Evolutionary conservation across 2,329 filamentous ascomycete genomes (phyloP), one percentile per base, ranked within the genome.

Genomic region (Scleromitrula shiraiana): DNA sequence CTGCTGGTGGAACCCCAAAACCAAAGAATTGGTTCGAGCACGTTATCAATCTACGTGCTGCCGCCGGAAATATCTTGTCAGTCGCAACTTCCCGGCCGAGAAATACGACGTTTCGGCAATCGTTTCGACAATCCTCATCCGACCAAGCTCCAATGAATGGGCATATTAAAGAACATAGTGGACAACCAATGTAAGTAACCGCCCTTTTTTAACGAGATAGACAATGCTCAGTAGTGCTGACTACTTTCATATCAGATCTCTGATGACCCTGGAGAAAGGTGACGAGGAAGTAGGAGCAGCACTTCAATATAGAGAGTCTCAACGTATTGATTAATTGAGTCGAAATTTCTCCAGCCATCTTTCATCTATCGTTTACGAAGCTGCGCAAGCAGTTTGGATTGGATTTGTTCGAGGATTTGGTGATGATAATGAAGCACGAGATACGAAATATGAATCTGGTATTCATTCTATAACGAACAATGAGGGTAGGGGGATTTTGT

Each of bases 11-110:
- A 1, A 44, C 40, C 12, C 46, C 41, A 37, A 49, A 38, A 9
- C 32, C 40, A 27, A 44, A 44, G 14, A 29, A 43, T 5, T 49
- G 46, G 46, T 45, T 46, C 20, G 43, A 46, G 15, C 35, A 40
- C 20, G 14, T 46, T 19, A 20, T 46, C 17, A n/a, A 17, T 32
- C 43, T 24, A 17, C 43, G 43, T 12, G 38, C 20, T 26, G 19
- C 26, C 19, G 15, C 29, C 12, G 43, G 43, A 12, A 36, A 46
- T 7, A 7, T 46, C 7, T 35, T 46, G 9, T 40, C 43, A 10
- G 14, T 40, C 40, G 22, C 24, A 7, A 40, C 43, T 12, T 17
- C 41, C 6, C 43, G 43, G 17, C n/a, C 30, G 30, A 33, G 17
- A 15, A 33, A 33, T 15, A 33, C 30, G 14, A 15, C 14, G 30